These are phyloP conservation scores for Heliocybe sulcata DNA, from an alignment of 1,284 basidiomycete species.

Conservation along the genomic window DNA sequence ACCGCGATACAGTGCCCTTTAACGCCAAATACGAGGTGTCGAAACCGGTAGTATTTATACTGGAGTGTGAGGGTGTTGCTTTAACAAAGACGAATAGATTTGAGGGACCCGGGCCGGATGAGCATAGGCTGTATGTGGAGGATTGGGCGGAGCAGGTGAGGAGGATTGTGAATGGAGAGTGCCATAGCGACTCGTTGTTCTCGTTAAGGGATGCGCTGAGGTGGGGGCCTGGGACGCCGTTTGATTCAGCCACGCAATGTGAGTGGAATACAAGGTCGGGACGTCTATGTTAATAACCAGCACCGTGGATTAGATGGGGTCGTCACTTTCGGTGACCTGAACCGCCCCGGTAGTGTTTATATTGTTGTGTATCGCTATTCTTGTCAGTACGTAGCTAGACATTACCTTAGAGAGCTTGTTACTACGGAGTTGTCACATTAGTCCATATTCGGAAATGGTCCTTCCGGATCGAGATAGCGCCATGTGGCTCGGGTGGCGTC, in stretches of 20 bases:
- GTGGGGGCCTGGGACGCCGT: neutral
- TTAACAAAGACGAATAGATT: neutral
- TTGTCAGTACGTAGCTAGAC: too few species aligned
- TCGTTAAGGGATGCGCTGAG: neutral
- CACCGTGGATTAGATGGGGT: neutral
- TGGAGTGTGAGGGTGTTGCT: neutral
- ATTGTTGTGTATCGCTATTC: too few species aligned
- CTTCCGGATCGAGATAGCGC: too few species aligned
- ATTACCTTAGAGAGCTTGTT: too few species aligned
- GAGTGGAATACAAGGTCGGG: neutral
- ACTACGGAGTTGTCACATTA: too few species aligned
- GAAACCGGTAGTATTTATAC: neutral
- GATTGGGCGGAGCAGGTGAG: neutral
- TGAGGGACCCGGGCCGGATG: neutral
- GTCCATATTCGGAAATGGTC: too few species aligned
- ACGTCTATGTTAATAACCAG: neutral
- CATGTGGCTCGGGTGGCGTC: too few species aligned
- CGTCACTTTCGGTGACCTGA: neutral
- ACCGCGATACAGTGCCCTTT: neutral
- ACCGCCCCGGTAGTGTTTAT: neutral
- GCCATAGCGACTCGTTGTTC: neutral
- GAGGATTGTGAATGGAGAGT: neutral
- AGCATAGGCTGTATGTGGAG: neutral
- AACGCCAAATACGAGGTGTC: neutral
- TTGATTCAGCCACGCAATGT: neutral